These are phyloP conservation scores for Chrysanthemum makinoi DNA, from an alignment of 129 eudicot species.

Conservation along the genomic window DNA sequence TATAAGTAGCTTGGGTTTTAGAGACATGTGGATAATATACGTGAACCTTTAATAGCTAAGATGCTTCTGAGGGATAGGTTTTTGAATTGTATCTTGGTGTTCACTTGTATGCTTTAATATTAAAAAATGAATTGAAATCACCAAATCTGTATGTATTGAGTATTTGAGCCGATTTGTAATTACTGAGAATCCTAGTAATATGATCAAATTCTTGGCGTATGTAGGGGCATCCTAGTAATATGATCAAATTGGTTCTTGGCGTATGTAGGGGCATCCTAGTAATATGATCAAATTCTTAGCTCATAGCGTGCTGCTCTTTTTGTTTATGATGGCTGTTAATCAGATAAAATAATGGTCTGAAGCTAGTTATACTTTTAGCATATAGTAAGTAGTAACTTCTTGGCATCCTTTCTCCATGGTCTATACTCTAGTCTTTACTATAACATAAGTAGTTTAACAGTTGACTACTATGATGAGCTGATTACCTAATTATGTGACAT, in stretches of 20 bases:
- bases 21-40: background rate
- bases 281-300: background rate
- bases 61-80: background rate
- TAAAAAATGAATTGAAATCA: background rate
- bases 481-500: background rate
- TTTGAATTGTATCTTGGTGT: constrained; percentile 1
- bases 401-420: background rate
- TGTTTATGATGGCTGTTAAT: background rate
- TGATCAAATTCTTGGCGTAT: background rate
- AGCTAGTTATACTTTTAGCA: background rate
- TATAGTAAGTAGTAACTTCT: background rate
- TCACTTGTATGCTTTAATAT: background rate
- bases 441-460: background rate
- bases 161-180: background rate
- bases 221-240: background rate
- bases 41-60: constrained; percentile 1
- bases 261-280: background rate
- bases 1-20: constrained; percentile 7
- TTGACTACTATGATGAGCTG: background rate
- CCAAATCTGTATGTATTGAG: background rate
- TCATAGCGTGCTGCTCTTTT: background rate
- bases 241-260: background rate
- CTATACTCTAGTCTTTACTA: background rate
- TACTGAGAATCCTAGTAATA: constrained; percentile 12
- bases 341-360: background rate